Evolutionary conservation across 179 eudicot species (phyloP).

Genomic region (Spinacia oleracea): DNA sequence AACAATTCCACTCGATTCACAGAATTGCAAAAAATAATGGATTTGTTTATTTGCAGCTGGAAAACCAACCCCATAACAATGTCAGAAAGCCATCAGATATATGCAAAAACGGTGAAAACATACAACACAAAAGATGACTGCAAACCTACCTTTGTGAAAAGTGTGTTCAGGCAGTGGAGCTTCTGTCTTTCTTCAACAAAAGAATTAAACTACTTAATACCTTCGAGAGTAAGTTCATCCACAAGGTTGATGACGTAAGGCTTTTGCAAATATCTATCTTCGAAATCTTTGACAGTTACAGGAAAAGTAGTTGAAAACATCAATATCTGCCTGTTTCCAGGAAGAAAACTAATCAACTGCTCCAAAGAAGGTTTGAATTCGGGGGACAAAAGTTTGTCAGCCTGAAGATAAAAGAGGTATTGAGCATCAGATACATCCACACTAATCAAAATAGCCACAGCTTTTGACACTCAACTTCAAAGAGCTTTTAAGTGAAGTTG

Average conservation of each 20-base stretch:
- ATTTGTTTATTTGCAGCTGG: constrained; percentile 87
- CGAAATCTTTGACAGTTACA: no score
- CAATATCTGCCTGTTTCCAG: constrained; percentile 64
- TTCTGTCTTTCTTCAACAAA: no score
- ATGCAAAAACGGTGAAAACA: constrained; percentile 10
- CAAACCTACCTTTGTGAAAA: constrained; percentile 86
- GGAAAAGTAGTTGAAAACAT: no score
- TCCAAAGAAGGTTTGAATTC: constrained; percentile 79
- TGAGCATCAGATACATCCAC: constrained; percentile 26
- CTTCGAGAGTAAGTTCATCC: no score
- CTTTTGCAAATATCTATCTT: no score
- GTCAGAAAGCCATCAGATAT: constrained; percentile 15
- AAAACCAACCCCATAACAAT: constrained; percentile 26
- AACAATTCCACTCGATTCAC: no score
- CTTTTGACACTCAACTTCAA: neutral
- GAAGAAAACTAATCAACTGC: constrained; percentile 63
- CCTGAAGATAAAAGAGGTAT: constrained; percentile 47
- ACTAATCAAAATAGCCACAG: neutral
- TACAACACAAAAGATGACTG: constrained; percentile 14
- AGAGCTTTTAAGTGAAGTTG: neutral
- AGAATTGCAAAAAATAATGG: constrained; percentile 82
- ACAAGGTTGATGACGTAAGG: no score
- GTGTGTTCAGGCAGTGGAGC: constrained; percentile 87
- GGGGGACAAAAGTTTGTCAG: no score
- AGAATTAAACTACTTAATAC: no score